Evolutionary conservation across 2,329 filamentous ascomycete genomes (phyloP), one percentile per base, ranked within the genome.

Genomic region (Purpureocillium takamizusanense): DNA sequence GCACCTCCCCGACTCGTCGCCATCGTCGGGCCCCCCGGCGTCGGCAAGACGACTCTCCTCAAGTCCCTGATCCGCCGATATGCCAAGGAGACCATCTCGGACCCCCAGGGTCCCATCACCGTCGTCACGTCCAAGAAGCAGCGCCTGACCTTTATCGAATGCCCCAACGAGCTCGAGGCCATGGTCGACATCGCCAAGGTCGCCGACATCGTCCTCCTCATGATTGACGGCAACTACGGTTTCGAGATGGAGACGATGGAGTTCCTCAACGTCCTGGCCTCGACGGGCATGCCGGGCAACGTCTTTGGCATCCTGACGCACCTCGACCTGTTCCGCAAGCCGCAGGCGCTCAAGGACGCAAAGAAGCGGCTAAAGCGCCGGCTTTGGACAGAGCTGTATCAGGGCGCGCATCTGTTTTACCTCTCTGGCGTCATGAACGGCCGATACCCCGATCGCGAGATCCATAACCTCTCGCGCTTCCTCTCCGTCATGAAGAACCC

Each of bases 191-290:
- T 95, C 40, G 86, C 92, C 42, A 98, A 98, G 64, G 86, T 98
- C 32, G 92, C 94, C 14, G 92, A 98, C 59, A 95, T 98, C 52
- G 86, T 97, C 6, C 72, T 98, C 36, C 74, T 98, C 40, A 92
- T 98, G 86, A 98, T 98, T 51, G 92, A 98, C 57, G 94, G 92
- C 40, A 97, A 97, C 64, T 98, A 85, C 54, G 94, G 92, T 12
- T 98, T 98, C 56, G 92, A 98, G 65, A 98, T 98, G 92, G 92
- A 98, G 72, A 98, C 92, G 0, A 98, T 98, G 92, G 92, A 98
- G 63, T 98, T 98, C 45, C 68, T 98, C 55, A 97, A 95, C 51
- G 81, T 95, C 14, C 70, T 98, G 36, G 83, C 86, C n/a, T 79
- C 87, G 3, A 94, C 86, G 23, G 92, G 92, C 60, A 97, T 98